phyloP scores from a whole-genome alignment of 331 rosid genomes.

The Prunus yedoensis region DNA sequence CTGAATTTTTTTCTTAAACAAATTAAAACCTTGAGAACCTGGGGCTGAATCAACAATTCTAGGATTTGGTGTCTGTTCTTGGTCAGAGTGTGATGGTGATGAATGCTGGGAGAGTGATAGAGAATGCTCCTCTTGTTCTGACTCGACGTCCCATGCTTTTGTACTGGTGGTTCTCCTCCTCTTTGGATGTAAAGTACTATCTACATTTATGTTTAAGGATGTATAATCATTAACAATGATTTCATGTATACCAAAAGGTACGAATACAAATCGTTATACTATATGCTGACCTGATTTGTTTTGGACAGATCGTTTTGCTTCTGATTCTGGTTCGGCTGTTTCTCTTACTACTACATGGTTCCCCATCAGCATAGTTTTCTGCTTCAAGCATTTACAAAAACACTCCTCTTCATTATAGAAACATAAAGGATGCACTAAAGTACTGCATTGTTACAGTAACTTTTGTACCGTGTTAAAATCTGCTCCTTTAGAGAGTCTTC shows the following conservation, averaged over 20 bases:
- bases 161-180: slow-evolving; percentile 62
- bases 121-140: slow-evolving; percentile 96
- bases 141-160: slow-evolving; percentile 64
- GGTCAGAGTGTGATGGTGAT: slow-evolving; percentile 87
- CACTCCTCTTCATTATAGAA: slow-evolving; percentile 1
- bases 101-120: slow-evolving; percentile 81
- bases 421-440: background rate
- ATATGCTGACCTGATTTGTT: slow-evolving; percentile 51
- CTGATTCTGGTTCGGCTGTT: slow-evolving; percentile 41
- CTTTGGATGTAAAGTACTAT: slow-evolving; percentile 62
- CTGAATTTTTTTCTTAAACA: slow-evolving; percentile 38
- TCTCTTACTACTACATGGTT: slow-evolving; percentile 41
- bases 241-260: background rate
- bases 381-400: slow-evolving; percentile 31
- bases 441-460: background rate
- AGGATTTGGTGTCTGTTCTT: slow-evolving; percentile 60
- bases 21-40: slow-evolving; percentile 50
- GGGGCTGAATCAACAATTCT: slow-evolving; percentile 39
- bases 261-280: background rate
- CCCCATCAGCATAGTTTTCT: slow-evolving; percentile 50
- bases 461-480: slow-evolving; percentile 46
- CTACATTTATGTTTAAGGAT: slow-evolving; percentile 30
- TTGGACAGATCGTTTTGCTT: slow-evolving; percentile 34
- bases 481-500: slow-evolving; percentile 31
- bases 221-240: slow-evolving; percentile 1